Evolutionary conservation across 768 basidiomycete genomes (phyloP), one percentile per base, ranked within the genome.

Genomic region (Cystobasidium ongulense): DNA sequence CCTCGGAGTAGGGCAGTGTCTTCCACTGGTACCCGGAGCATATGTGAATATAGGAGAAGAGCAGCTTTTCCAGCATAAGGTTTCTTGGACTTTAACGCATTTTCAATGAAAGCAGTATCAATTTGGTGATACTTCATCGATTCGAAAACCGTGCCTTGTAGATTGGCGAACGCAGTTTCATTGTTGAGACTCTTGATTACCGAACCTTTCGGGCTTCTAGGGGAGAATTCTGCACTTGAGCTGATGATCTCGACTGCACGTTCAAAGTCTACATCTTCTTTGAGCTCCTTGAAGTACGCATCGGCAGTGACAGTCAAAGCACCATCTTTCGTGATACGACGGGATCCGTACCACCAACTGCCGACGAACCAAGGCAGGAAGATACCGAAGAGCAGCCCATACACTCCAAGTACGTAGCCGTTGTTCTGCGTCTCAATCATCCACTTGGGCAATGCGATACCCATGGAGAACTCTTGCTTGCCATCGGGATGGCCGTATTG

Each of bases 311-410:
- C 84, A 27, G 88, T 87, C 74, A 91, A 84, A 71, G 96, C 85
- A 50, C 92, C 92, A 76, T 99, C 96, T 81, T 96, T 94, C 18
- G 96, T 99, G 81, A 86, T 88, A 76, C 87, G 85, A 72, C 90
- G 85, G 77, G 88, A 90, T 2, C 92, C 91, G 79, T 97, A 99
- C 96, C 96, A 99, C 96, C 96, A 98, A 38, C 88, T 86, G 25
- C 59, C 90, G 66, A 99, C 95, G 57, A 95, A 84, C 43, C 85
- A 86, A 29, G 96, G 96, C 25, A 99, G 85, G 0, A 88, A 85
- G 62, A 88, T 88, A 57, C 94, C 96, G 64, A 99, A 88, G n/a
- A 94, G 79, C 15, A 95, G 64, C 1, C 88, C 95, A 78, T 99
- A 99, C 15, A 86, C 82, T 25, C 88, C 91, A 54, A 99, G 85